Conservation (phyloP, 768 basidiomycete genomes). For the Favolaschia claudopus region DNA sequence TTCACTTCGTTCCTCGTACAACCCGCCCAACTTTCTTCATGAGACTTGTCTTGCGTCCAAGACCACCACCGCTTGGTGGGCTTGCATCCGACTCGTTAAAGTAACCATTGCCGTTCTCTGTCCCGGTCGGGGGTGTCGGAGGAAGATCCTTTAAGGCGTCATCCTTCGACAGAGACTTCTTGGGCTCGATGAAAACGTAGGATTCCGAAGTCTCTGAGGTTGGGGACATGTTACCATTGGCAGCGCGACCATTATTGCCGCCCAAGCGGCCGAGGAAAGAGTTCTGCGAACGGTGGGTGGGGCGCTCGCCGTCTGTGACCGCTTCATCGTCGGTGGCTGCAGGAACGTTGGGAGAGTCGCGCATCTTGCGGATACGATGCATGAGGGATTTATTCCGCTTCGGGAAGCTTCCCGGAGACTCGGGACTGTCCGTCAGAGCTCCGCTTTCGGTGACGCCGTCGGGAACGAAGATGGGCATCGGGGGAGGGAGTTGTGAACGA, state of each 20-base stretch:
- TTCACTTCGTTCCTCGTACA: constrained; percentile 63
- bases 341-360: constrained; percentile 87
- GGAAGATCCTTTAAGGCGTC: constrained; percentile 69
- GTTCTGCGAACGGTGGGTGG: constrained; percentile 76
- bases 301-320: constrained; percentile 51
- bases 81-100: constrained; percentile 50
- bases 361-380: constrained; percentile 89
- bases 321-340: constrained; percentile 56
- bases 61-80: constrained; percentile 45
- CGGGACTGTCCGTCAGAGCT: constrained; percentile 48
- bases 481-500: constrained; percentile 73
- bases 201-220: constrained; percentile 55
- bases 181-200: constrained; percentile 73
- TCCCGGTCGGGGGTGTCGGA: constrained; percentile 40
- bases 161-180: too few species aligned
- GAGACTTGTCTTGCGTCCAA: constrained; percentile 79
- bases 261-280: constrained; percentile 82
- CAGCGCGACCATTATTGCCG: constrained; percentile 43
- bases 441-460: constrained; percentile 52
- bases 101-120: constrained; percentile 57
- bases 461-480: constrained; percentile 82
- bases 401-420: constrained; percentile 52
- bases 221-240: constrained; percentile 32
- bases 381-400: constrained; percentile 86
- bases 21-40: constrained; percentile 82